Conservation (phyloP, 129 eudicot genomes). For the Saposhnikovia divaricata region DNA sequence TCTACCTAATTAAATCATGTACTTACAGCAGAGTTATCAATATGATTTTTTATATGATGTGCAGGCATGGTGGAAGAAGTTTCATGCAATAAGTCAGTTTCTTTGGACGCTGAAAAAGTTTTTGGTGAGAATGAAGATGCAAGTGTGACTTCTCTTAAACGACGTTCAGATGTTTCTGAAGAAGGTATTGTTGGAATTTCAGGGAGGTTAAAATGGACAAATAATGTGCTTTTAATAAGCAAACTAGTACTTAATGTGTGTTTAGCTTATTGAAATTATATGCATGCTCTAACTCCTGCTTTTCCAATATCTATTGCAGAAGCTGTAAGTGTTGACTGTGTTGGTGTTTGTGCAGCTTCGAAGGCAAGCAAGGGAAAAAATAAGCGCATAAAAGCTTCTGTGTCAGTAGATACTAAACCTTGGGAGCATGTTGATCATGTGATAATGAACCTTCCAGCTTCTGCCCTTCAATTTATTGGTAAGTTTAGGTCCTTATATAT, state of each 20-base stretch:
- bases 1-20: not conserved
- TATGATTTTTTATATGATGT: conserved; percentile 4
- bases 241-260: conserved; percentile 5
- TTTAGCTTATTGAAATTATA: not conserved
- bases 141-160: conserved; percentile 25
- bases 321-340: conserved; percentile 22
- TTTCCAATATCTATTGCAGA: conserved; percentile 21
- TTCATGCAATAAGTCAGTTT: conserved; percentile 14
- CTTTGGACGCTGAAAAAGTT: conserved; percentile 20
- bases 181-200: conserved; percentile 36
- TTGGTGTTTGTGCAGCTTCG: conserved; percentile 30
- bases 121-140: conserved; percentile 16
- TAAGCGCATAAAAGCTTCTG: conserved; percentile 51
- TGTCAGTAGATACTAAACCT: conserved; percentile 41
- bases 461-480: conserved; percentile 91
- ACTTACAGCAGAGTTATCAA: not conserved
- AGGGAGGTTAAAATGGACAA: not conserved
- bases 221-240: not conserved
- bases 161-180: conserved; percentile 33
- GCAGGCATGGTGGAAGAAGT: conserved; percentile 20
- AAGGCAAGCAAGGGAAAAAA: conserved; percentile 46
- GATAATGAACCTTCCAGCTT: conserved; percentile 94
- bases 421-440: conserved; percentile 98
- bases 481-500: not conserved
- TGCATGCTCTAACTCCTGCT: conserved; percentile 6